Evolutionary conservation across 257 asterid species (phyloP), one percentile per base, ranked within the genome.

Genomic region (Petunia secreta): DNA sequence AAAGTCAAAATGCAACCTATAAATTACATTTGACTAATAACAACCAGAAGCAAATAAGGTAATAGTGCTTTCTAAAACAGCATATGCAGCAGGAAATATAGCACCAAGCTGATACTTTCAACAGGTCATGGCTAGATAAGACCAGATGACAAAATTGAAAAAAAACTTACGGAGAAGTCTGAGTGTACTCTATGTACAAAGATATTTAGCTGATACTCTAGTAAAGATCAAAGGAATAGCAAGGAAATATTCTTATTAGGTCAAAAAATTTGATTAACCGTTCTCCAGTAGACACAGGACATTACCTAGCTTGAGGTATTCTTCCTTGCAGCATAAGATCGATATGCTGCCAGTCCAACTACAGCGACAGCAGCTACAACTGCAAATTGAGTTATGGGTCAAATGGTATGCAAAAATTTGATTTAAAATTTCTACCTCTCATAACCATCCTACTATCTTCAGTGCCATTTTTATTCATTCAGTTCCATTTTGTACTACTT

Each of bases 281-380:
- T 73, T 73, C 44, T 50, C 4, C 44, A 36, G 62, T 73, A 50
- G 62, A 73, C 75, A 73, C 44, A 13, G 13, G 36, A 50, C 46
- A 73, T 73, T 50, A 50, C 78, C 78, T 73, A 73, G 78, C 78
- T 73, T 73, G 94, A 80, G 83, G 88, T 77, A 81, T 86, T 92
- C 91, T 87, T 95, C 88, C 93, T 89, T 81, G 97, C 91, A 81
- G 92, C 90, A 85, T 91, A 93, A 77, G 91, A 84, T 78, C 96
- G 91, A 83, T 90, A 94, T 38, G 95, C 98, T 11, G 92, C 93
- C 88, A 93, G 79, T 81, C 98, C 99, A 85, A 95, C 86, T 62
- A 93, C 88, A 37, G 95, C 87, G 75, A 91, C 87, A 73, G 97
- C 99, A 79, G 97, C 94, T 76, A 92, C 97, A 86, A 95, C 99